phyloP scores from a whole-genome alignment of 2,329 filamentous ascomycete species.

The Rhinocladiella mackenziei region DNA sequence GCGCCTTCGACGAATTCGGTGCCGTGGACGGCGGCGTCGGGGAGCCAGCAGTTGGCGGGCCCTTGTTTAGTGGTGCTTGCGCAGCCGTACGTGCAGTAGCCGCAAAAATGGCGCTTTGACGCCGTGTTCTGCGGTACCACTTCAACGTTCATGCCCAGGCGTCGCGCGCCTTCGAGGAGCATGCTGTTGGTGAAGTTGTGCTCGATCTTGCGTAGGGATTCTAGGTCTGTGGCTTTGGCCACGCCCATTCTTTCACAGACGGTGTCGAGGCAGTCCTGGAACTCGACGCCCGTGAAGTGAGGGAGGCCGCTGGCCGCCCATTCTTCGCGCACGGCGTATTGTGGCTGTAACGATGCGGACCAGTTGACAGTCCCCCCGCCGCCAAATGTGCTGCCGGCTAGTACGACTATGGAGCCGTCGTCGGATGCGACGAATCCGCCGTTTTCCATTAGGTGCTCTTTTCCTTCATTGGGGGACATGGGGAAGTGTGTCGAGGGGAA shows the following conservation, averaged over 20 bases:
- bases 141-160: constrained; percentile 67
- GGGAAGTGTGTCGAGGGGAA: constrained; percentile 69
- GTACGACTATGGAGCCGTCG: constrained; percentile 56
- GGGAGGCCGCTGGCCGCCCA: constrained; percentile 62
- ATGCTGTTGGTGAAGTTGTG: constrained; percentile 70
- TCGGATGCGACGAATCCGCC: constrained; percentile 56
- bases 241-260: constrained; percentile 79
- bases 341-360: constrained; percentile 65
- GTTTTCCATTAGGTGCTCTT: constrained; percentile 65
- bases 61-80: constrained; percentile 71
- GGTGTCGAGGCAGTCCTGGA: constrained; percentile 72
- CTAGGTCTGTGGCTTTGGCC: constrained; percentile 47
- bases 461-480: constrained; percentile 62
- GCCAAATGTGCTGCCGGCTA: constrained; percentile 72
- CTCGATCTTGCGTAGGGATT: constrained; percentile 43
- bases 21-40: constrained; percentile 71
- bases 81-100: constrained; percentile 59
- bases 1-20: constrained; percentile 83
- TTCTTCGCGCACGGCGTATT: constrained; percentile 71
- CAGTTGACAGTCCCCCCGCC: constrained; percentile 88
- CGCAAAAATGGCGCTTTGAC: constrained; percentile 69
- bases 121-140: constrained; percentile 76
- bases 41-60: constrained; percentile 70
- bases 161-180: constrained; percentile 69
- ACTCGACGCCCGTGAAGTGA: constrained; percentile 70